Evolutionary conservation across 1,139 yeast genomes (phyloP), one percentile per base, ranked within the genome.

Genomic region (Meyerozyma smithsonii): DNA sequence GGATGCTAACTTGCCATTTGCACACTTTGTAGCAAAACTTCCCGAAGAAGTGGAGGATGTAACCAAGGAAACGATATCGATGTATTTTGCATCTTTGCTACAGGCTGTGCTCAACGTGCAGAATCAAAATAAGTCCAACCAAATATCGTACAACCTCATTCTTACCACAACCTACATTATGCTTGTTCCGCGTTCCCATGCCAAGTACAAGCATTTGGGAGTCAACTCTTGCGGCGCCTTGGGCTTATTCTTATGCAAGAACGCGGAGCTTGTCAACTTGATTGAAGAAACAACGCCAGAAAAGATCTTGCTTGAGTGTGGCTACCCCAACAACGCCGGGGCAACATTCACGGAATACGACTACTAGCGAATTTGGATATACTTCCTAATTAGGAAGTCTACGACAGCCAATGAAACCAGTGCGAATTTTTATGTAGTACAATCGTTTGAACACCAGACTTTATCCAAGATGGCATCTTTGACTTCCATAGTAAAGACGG

Each of bases 151-250:
- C 62, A 92, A 92, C 56, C 77, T 90, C 32, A 62, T 88, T 36
- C 77, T 90, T 73, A 88, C 95, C 32, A 79, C 81, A 41, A 73
- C 79, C 40, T 90, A 92, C 84, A 77, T 90, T 65, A 77, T 89
- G 77, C 61, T 86, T 33, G 83, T 89, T n/a, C 97, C 97, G 19
- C 76, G 97, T 51, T 69, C 82, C 2, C 38, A 39, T 8, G 67
- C 68, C 4, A 58, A 56, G 36, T 67, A 61, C 40, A 61, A 64
- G 37, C 60, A 62, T 17, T 53, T 84, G 28, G 86, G 88, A 5
- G 70, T 90, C 48, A 92, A 92, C 56, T 74, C 96, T 2, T 75
- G 89, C 39, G 97, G 95, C 0, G 77, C 77, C 42, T 69, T 85
- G 48, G 97, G 97, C 2, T 62, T 90, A 48, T 57, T 90, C 36